Evolutionary conservation across 495 filamentous ascomycete species (phyloP).

Genomic region (Penicillium lagena): DNA sequence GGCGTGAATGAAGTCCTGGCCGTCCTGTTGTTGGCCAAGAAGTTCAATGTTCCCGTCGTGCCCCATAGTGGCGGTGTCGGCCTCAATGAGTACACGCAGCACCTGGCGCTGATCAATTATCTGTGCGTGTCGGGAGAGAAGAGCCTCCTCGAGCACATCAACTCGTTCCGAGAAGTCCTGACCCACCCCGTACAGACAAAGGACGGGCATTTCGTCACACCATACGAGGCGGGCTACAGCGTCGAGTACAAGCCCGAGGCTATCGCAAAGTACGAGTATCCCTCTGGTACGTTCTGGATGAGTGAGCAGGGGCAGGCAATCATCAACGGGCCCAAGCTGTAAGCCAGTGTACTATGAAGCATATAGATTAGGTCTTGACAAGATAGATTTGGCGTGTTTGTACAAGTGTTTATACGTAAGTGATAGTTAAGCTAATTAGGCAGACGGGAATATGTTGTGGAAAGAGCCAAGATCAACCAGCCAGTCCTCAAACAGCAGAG

Average conservation of each 20-base stretch:
- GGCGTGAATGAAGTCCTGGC: conserved; percentile 91
- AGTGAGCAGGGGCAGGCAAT: too few species aligned
- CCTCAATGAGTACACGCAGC: conserved; percentile 90
- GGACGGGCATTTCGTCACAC: conserved; percentile 84
- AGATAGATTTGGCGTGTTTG: too few species aligned
- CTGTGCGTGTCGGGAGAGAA: conserved; percentile 77
- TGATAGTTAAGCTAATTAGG: too few species aligned
- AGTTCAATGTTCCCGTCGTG: conserved; percentile 78
- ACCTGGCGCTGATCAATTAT: conserved; percentile 90
- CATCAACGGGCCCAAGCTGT: too few species aligned
- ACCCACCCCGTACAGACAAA: conserved; percentile 70
- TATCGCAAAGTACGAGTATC: conserved; percentile 47
- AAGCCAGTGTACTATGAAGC: too few species aligned
- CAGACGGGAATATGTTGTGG: too few species aligned
- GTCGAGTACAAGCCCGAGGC: conserved; percentile 89
- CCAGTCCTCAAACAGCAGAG: too few species aligned
- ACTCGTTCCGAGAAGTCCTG: conserved; percentile 91
- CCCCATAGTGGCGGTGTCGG: conserved; percentile 88
- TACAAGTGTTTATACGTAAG: too few species aligned
- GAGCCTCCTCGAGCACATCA: conserved; percentile 83
- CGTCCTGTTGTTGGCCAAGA: conserved; percentile 81
- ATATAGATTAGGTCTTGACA: too few species aligned
- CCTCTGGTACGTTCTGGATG: too few species aligned
- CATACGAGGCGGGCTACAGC: conserved; percentile 74
- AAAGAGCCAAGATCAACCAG: too few species aligned